phyloP scores from a whole-genome alignment of 2,329 filamentous ascomycete species.

The Aspergillus sp. region DNA sequence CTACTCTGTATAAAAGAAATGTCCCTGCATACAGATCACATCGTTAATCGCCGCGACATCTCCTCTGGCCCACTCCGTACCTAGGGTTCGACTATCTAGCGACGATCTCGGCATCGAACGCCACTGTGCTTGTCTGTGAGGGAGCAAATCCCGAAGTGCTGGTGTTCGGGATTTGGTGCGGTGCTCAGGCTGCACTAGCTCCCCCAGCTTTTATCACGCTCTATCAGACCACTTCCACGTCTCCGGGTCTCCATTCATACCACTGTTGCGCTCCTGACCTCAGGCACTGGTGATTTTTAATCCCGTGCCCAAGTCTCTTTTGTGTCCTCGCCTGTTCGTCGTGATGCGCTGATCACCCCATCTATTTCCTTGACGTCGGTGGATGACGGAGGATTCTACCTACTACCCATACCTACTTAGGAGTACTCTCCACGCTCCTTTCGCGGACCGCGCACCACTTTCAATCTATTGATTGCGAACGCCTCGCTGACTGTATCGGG shows the following conservation, averaged over 20 bases:
- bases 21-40: too few species aligned
- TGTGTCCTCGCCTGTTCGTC: background rate
- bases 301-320: too few species aligned
- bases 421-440: too few species aligned
- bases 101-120: slow-evolving; percentile 5
- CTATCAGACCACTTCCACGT: slow-evolving; percentile 27
- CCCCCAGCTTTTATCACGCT: slow-evolving; percentile 8
- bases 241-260: slow-evolving; percentile 11
- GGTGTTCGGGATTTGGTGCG: slow-evolving; percentile 33
- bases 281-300: too few species aligned
- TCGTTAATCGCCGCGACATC: too few species aligned
- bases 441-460: too few species aligned
- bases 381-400: background rate
- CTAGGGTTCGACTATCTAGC: too few species aligned
- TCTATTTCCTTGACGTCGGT: background rate
- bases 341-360: slow-evolving; percentile 9
- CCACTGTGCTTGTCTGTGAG: slow-evolving; percentile 11
- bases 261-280: background rate
- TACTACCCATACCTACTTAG: too few species aligned
- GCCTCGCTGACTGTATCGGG: too few species aligned
- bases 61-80: too few species aligned
- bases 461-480: too few species aligned
- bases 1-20: background rate
- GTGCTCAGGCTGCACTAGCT: slow-evolving; percentile 29
- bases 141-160: slow-evolving; percentile 33